Evolutionary conservation across 2,329 filamentous ascomycete species (phyloP), one percentile per base, ranked within the genome.

Genomic region (Monosporascus sp.): DNA sequence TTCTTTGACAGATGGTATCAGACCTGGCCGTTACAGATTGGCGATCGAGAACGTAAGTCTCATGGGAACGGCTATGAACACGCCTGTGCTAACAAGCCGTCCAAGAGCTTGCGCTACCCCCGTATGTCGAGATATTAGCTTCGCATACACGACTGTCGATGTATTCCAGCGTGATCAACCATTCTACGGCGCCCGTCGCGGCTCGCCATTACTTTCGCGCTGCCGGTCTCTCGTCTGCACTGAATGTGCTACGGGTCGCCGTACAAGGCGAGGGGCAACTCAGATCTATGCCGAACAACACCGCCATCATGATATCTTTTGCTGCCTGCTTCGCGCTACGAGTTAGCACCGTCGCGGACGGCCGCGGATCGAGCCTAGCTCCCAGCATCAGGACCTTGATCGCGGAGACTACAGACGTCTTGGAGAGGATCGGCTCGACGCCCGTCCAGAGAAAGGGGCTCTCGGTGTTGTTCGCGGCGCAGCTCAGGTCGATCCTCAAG

Each of bases 271-370:
- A 90, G 64, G 73, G 77, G 0, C 80, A 86, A 56, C 76, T 90
- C 0, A 84, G 84, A 52, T 89, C 86, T 0, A 90, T 90, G 86
- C 87, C 87, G 0, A 90, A 90, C 68, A 90, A 90, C 60, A 89
- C 87, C 0, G 82, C 86, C 52, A 88, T 90, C 58, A 90, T 90
- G 87, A 88, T 90, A 14, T 87, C 86, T 1, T 90, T 89, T 58
- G 86, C 87, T 0, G 85, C 85, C 5, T 87, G 84, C 61, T 87
- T 87, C 56, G 84, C 85, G 0, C 69, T 88, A n/a, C 80, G 82
- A 9, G 74, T 88, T 5, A 85, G 83, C 59, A 77, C 82, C 0
- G 81, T 82, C 48, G 77, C 82, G 3, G 75, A 78, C 0, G 82
- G 78, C 27, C 78, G 76, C 53, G 71, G 67, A 41, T 84, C 80